These are phyloP conservation scores for Benincasa hispida DNA, from an alignment of 306 rosid species.

Conservation along the genomic window DNA sequence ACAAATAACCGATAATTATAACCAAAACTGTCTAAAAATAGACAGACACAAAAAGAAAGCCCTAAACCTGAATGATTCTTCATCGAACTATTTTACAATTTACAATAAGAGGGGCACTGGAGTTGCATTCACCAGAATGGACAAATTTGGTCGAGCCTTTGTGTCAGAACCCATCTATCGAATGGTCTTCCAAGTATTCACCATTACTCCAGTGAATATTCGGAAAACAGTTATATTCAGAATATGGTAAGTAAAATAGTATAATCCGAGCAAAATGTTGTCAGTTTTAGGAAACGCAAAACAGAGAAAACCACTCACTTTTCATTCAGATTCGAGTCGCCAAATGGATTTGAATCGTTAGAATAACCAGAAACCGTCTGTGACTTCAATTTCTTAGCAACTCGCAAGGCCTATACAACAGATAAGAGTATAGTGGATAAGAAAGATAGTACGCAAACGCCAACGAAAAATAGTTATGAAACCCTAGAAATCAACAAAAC, in stretches of 20 bases:
- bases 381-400: constrained; percentile 59
- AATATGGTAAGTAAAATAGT: not conserved
- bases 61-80: not conserved
- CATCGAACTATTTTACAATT: not conserved
- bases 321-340: constrained; percentile 91
- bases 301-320: constrained; percentile 25
- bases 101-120: not conserved
- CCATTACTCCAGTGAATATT: not conserved
- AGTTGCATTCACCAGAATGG: not conserved
- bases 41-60: not conserved
- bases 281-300: not conserved
- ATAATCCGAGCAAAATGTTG: not conserved
- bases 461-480: not conserved
- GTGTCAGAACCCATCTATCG: not conserved
- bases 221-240: not conserved
- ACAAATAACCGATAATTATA: not conserved
- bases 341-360: constrained; percentile 87
- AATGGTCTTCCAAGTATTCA: not conserved
- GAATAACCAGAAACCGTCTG: constrained; percentile 72
- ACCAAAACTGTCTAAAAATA: not conserved
- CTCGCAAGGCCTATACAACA: constrained; percentile 38
- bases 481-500: not conserved
- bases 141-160: not conserved
- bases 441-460: not conserved
- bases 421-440: not conserved